These are phyloP conservation scores for Chlorella vulgaris DNA, from an alignment of 139 green algal species.

Conservation along the genomic window DNA sequence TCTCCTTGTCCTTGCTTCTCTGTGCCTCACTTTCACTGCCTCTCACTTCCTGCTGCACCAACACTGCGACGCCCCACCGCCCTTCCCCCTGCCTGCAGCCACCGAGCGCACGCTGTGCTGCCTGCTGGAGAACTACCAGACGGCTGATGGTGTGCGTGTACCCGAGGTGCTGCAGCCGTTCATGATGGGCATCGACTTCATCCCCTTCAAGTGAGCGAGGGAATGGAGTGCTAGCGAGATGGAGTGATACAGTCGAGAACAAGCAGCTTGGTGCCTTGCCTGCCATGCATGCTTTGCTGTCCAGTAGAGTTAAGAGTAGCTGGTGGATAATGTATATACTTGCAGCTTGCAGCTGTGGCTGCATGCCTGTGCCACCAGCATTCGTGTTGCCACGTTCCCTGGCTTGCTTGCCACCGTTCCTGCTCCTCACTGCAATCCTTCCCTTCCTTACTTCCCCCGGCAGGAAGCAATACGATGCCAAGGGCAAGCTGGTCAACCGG, in stretches of 20 bases:
- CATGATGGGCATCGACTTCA: constrained; percentile 94
- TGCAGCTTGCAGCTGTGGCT: no score
- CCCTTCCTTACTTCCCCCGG: not conserved
- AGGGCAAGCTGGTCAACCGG: constrained; percentile 72
- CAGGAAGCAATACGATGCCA: constrained; percentile 64
- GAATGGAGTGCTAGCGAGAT: not conserved
- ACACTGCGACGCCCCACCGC: not conserved
- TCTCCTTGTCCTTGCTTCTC: not conserved
- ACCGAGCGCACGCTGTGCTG: constrained; percentile 98
- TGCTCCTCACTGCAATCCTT: not conserved
- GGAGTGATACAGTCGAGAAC: no score
- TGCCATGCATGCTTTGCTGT: no score
- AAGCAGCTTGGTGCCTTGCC: no score
- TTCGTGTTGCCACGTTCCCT: no score
- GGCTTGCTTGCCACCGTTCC: no score
- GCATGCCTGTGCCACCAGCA: no score
- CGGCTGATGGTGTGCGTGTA: constrained; percentile 75
- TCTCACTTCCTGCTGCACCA: not conserved
- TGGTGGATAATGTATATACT: no score
- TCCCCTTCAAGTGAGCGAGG: constrained; percentile 72
- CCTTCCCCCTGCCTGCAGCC: constrained; percentile 55
- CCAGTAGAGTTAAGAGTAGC: no score
- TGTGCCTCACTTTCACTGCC: not conserved
- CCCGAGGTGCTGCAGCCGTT: constrained; percentile 84
- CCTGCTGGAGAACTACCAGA: constrained; percentile 98